Evolutionary conservation across 2,329 filamentous ascomycete species (phyloP), one percentile per base, ranked within the genome.

Genomic region (Talaromyces albobiverticillius): DNA sequence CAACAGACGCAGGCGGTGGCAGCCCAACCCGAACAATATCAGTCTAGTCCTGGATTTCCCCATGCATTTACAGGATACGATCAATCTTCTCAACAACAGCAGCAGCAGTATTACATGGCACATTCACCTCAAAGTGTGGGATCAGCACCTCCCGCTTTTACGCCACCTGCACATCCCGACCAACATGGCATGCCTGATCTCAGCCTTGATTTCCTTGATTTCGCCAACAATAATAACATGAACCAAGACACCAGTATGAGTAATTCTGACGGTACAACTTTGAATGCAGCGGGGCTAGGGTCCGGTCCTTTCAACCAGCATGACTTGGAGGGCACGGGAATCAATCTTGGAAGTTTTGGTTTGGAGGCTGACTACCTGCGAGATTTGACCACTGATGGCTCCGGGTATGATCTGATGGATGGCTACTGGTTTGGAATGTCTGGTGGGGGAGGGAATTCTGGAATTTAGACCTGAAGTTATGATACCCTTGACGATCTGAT

Each of bases 181-280:
- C 54, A 59, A 20, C 47, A 51, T 25, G 32, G 45, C n/a, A 42
- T 56, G 25, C 41, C 59, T 13, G 63, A 78, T 51, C 72, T 77
- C 14, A 76, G 80, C 47, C 73, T 83, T 13, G 79, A 82, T 59
- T 83, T 83, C 63, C 67, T 83, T 13, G 77, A 82, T 57, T 75
- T 77, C 43, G 76, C 79, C 55, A 59, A 62, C 29, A 64, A 68
- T 13, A 51, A 62, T 11, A 55, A 63, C 45, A 64, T 63, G 8
- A 57, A 64, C 6, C 66, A 71, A 31, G 64, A 63, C 11, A 66
- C 66, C 46, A 53, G 62, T 3, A 64, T 70, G 32, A 66, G 64
- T 48, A 63, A 63, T 51, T 59, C 59, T 40, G 67, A 66, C 20
- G 48, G 53, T 65, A 10, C 38, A n/a, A 18, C 42, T 5, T 36